Evolutionary conservation across 108 stramenopile species (phyloP), one percentile per base, ranked within the genome.

Genomic region (Seminavis robusta): DNA sequence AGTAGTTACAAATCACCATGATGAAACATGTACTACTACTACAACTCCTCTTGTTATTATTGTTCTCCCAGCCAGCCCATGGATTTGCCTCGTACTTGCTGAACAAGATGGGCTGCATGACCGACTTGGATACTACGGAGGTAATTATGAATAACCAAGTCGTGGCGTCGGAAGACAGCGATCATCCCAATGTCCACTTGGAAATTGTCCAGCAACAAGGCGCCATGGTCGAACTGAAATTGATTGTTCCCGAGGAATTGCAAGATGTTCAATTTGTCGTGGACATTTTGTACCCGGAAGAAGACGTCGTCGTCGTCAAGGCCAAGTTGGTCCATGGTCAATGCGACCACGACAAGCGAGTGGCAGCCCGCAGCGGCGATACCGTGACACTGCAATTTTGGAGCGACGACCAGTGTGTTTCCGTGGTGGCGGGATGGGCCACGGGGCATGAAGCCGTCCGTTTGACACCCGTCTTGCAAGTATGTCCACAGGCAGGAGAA

Each of bases 71-170:
- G n/a, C n/a, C n/a, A n/a, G n/a, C n/a, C n/a, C n/a, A n/a, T n/a
- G n/a, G n/a, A n/a, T 52, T 52, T 16, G 52, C 52, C 7, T 25
- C 33, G 4, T 52, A 52, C 23, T 66, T 66, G 38, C 20, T 56
- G 37, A 38, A 20, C 4, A n/a, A 16, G 19, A 41, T 19, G 43
- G 25, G 27, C 15, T 42, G 52, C 55, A 52, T 64, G 49, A 64
- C 71, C 25, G 75, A 80, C 29, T 65, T 88, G 24, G 47, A 50
- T 30, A 70, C 72, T 1, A 63, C 55, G 21, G 87, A 88, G 69
- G 75, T 84, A 46, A 82, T 88, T 17, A 88, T 88, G 83, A 84
- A 84, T 48, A 61, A 74, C 41, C 34, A 39, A 15, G 81, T 88
- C 32, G 32, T 59, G 17, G 37, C 59, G 16, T 41, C 62, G 26